These are phyloP conservation scores for Melanogaster broomeanus DNA, from an alignment of 768 basidiomycete genomes.

Conservation along the genomic window DNA sequence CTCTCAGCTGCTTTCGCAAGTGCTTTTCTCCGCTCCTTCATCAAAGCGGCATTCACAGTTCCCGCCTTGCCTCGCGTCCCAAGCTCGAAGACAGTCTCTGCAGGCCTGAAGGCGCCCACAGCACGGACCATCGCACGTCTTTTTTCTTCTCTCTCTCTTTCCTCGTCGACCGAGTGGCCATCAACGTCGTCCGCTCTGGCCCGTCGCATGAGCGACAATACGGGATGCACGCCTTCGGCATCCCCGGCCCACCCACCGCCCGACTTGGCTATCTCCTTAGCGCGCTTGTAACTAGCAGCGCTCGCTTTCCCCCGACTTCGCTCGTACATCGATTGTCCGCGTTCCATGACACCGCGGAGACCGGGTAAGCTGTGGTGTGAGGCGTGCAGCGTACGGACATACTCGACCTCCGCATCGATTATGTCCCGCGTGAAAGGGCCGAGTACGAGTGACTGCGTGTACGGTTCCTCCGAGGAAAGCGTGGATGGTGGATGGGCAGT, in stretches of 20 bases:
- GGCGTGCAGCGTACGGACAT: conserved; percentile 65
- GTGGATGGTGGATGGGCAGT: conserved; percentile 28
- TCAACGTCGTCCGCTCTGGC: conserved; percentile 35
- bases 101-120: conserved; percentile 82
- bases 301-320: conserved; percentile 91
- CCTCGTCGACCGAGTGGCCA: conserved; percentile 30
- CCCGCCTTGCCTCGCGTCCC: conserved; percentile 66
- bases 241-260: conserved; percentile 70
- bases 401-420: conserved; percentile 85
- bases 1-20: conserved; percentile 64
- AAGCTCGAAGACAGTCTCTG: conserved; percentile 91
- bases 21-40: conserved; percentile 86
- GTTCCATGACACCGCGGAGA: conserved; percentile 79
- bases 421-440: conserved; percentile 80
- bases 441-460: conserved; percentile 73
- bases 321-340: conserved; percentile 93
- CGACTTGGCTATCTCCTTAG: conserved; percentile 80
- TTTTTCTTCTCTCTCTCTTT: conserved; percentile 39
- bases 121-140: conserved; percentile 67
- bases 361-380: conserved; percentile 62
- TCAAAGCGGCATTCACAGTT: conserved; percentile 66
- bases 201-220: conserved; percentile 45
- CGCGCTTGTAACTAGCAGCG: conserved; percentile 79
- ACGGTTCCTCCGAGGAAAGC: conserved; percentile 56
- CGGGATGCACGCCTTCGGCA: conserved; percentile 68